A percentile compares a stretch with the other conserved stretches of the same genome.
Conservation (phyloP, 2,329 filamentous ascomycete genomes). For the Fusarium odoratissimum region DNA sequence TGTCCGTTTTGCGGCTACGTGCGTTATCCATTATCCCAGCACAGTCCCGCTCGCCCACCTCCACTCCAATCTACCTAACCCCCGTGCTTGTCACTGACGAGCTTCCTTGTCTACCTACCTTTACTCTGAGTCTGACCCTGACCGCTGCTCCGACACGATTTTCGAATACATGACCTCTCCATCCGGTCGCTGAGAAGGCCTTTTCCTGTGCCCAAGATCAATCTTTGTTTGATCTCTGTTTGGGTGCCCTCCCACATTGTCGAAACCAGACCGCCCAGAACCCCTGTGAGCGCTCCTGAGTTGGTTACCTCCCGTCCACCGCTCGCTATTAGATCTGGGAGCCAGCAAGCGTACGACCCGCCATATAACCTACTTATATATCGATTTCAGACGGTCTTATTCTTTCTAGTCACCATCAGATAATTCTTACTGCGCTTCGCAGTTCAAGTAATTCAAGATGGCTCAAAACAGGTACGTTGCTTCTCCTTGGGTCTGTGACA, state of each 20-base stretch:
- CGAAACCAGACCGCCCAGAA: constrained; percentile 30
- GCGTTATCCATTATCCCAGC: constrained; percentile 27
- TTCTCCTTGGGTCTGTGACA: constrained; percentile 5
- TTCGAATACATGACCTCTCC: constrained; percentile 42
- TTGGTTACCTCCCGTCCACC: constrained; percentile 23
- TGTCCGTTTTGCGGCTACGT: constrained; percentile 31
- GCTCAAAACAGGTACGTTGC: constrained; percentile 50
- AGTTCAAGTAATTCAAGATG: constrained; percentile 43
- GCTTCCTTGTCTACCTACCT: constrained; percentile 21
- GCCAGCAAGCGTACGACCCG: constrained; percentile 19
- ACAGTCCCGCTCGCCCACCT: constrained; percentile 31
- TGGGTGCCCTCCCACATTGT: constrained; percentile 11
- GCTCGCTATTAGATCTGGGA: constrained; percentile 25
- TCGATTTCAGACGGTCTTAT: constrained; percentile 16
- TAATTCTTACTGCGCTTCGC: constrained; percentile 18
- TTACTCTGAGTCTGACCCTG: constrained; percentile 28
- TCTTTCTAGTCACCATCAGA: constrained; percentile 10
- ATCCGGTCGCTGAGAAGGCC: constrained; percentile 33
- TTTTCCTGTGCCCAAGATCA: constrained; percentile 32
- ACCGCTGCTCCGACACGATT: constrained; percentile 38
- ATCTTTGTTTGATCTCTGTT: constrained; percentile 20
- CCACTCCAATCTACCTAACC: constrained; percentile 33
- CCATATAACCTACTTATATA: constrained; percentile 9
- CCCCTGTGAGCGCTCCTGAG: constrained; percentile 35
- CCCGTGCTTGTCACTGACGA: constrained; percentile 38